These are phyloP conservation scores for Penicillium fuscoglaucum DNA, from an alignment of 2,329 filamentous ascomycete species.

Conservation along the genomic window DNA sequence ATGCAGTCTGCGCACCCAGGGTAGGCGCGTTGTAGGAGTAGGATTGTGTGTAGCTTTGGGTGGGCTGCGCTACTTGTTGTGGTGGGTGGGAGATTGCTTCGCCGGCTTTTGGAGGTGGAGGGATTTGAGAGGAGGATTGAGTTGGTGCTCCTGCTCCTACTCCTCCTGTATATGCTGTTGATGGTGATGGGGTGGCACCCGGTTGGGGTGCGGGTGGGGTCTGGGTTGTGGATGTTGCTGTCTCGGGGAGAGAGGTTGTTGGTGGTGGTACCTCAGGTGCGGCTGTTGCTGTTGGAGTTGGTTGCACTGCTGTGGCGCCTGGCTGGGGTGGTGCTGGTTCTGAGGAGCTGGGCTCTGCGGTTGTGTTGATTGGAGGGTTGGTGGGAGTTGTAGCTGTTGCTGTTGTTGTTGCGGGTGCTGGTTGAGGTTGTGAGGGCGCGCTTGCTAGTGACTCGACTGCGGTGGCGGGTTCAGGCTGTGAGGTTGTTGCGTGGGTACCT, in stretches of 20 bases:
- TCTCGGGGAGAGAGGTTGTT: conserved; percentile 15
- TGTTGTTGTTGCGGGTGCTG: conserved; percentile 36
- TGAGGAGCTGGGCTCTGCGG: not conserved
- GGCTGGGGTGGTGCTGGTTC: conserved; percentile 45
- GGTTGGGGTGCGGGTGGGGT: conserved; percentile 43
- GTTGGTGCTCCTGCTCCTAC: not conserved
- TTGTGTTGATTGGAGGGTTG: not conserved
- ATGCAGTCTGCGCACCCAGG: not conserved
- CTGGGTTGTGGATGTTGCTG: conserved; percentile 9
- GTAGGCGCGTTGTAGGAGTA: conserved; percentile 16
- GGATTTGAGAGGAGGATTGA: conserved; percentile 11
- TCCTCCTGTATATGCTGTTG: not conserved
- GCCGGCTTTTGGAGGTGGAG: conserved; percentile 24
- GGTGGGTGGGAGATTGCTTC: conserved; percentile 5
- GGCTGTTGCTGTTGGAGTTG: conserved; percentile 1
- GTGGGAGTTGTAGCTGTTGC: not conserved
- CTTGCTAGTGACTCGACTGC: conserved; percentile 18
- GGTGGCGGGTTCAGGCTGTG: conserved; percentile 26
- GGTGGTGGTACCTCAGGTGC: conserved; percentile 11
- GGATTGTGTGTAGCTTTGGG: conserved; percentile 10
- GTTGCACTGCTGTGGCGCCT: conserved; percentile 28
- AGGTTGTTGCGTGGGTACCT: conserved; percentile 17
- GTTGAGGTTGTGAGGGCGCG: conserved; percentile 20
- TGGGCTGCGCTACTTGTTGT: not conserved
- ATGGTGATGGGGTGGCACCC: conserved; percentile 27